Conservation (phyloP, 768 basidiomycete species). For the Naganishia friedmannii region DNA sequence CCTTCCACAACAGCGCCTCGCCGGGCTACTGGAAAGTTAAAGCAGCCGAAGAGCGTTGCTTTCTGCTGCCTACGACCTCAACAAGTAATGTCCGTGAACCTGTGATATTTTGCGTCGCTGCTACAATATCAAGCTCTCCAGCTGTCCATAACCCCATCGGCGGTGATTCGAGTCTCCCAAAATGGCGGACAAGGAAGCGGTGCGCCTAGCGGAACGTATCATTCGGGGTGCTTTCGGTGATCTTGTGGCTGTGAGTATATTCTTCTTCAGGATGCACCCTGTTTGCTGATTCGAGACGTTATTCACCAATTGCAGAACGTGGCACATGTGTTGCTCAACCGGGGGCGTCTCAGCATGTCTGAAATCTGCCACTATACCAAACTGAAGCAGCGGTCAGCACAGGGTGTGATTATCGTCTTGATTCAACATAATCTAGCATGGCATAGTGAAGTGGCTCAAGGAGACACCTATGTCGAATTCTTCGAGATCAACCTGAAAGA, state of each 20-base stretch:
- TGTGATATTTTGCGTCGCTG: conserved; percentile 15
- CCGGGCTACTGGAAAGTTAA: not conserved
- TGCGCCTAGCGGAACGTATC: conserved; percentile 48
- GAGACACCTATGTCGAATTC: conserved; percentile 63
- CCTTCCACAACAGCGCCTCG: not conserved
- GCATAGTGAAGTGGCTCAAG: conserved; percentile 72
- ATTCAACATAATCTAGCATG: conserved; percentile 89
- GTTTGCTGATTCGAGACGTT: conserved; percentile 9
- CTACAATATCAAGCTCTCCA: conserved; percentile 4
- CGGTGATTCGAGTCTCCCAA: not conserved
- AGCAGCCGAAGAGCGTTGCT: not conserved
- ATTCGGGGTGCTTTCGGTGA: conserved; percentile 47
- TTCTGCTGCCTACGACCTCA: not conserved
- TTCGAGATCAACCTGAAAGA: conserved; percentile 76
- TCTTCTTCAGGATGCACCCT: not conserved
- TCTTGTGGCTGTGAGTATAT: conserved; percentile 44
- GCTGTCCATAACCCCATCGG: not conserved
- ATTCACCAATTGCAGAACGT: conserved; percentile 59
- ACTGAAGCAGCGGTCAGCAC: conserved; percentile 66
- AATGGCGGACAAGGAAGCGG: conserved; percentile 49
- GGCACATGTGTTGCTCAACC: conserved; percentile 68
- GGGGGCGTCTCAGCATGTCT: conserved; percentile 72
- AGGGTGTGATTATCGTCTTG: conserved; percentile 70
- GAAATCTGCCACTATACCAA: conserved; percentile 69
- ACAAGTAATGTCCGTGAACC: conserved; percentile 5